Base-by-base conservation (phyloP, 2,329 filamentous ascomycete species). In the Pyrenophora teres region DNA sequence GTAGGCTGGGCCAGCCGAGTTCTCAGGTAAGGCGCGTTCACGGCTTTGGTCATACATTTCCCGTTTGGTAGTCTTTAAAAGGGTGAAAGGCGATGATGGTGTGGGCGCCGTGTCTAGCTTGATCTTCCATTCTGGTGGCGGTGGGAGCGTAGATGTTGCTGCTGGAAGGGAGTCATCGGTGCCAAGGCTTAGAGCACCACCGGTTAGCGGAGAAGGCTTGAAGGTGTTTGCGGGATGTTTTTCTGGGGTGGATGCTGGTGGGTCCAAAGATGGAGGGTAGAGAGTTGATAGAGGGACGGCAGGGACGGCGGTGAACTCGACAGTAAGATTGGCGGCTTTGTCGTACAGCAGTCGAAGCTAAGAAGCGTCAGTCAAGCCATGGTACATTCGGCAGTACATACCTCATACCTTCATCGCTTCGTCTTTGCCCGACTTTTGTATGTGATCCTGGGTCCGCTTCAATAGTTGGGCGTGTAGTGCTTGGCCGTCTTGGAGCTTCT, bases 21-120 rank as follows among this genome's bases (percentile, higher is more conserved):
- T 59, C 47, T 60, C 2, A 57, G 77, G 63, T 40, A 93, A 84
- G 0, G 81, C 83, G 12, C 89, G 81, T 21, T 76, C 67, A 7
- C 92, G 83, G 1, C 91, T 89, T 2, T 76, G 77, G 39, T 89
- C 83, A 71, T 97, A 97, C 69, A 86, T 79, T 8, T 78, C 76
- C 12, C 93, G 84, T 40, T 81, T 78, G 0, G 89, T 94, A 0
- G 93, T 97, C 74, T 99, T 97, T 77, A 89, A 89, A 51, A 87
- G 86, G 0, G 92, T 96, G 67, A 87, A 89, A n/a, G 84, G 81
- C 0, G 80, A 80, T 0, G 80, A 77, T 0, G 69, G 64, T 0
- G 81, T 88, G 3, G 76, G 64, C 23, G 74, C 51, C 0, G 76
- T 74, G 69, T 88, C 86, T 10, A 87, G 64, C 12, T 76, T 72